Percentiles rank a stretch among this genome's conserved stretches.
These are phyloP conservation scores for Pestalotiopsis sp. DNA, from an alignment of 2,329 filamentous ascomycete genomes.

Conservation along the genomic window DNA sequence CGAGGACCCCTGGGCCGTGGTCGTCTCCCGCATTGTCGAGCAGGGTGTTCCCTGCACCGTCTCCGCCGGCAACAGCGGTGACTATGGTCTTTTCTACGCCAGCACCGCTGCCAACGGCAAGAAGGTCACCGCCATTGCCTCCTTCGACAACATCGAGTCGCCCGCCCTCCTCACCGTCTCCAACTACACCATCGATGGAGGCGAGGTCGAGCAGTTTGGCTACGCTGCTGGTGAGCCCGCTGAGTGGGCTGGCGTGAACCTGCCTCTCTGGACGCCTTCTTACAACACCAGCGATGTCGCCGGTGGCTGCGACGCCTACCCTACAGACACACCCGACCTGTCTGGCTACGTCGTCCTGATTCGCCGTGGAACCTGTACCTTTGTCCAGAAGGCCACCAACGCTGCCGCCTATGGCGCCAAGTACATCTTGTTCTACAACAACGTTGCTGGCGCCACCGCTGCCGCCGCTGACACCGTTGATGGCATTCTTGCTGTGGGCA, in stretches of 20 bases:
- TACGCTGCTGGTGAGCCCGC: constrained; percentile 44
- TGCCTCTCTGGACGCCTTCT: constrained; percentile 52
- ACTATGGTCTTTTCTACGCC: constrained; percentile 50
- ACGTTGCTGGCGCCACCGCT: constrained; percentile 39
- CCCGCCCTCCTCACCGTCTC: constrained; percentile 45
- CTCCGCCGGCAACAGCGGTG: constrained; percentile 55
- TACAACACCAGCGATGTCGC: constrained; percentile 49
- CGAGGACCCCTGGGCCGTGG: constrained; percentile 52
- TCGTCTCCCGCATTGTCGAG: constrained; percentile 54
- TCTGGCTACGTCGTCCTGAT: constrained; percentile 61
- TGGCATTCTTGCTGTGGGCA: constrained; percentile 39
- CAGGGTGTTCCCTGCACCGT: constrained; percentile 55
- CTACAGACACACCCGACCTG: constrained; percentile 58
- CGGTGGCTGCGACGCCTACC: constrained; percentile 55
- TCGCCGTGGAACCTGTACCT: constrained; percentile 60
- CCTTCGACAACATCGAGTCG: constrained; percentile 49
- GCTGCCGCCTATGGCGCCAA: constrained; percentile 58
- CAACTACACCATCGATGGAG: constrained; percentile 41
- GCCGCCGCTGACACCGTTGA: constrained; percentile 31
- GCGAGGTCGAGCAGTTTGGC: constrained; percentile 39
- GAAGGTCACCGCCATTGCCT: constrained; percentile 50
- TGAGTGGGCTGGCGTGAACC: constrained; percentile 46
- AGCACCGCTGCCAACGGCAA: constrained; percentile 51
- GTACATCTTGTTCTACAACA: constrained; percentile 67
- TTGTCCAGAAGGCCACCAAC: constrained; percentile 55